phyloP scores from a whole-genome alignment of 139 green algal genomes.

The Eudorina sp. region DNA sequence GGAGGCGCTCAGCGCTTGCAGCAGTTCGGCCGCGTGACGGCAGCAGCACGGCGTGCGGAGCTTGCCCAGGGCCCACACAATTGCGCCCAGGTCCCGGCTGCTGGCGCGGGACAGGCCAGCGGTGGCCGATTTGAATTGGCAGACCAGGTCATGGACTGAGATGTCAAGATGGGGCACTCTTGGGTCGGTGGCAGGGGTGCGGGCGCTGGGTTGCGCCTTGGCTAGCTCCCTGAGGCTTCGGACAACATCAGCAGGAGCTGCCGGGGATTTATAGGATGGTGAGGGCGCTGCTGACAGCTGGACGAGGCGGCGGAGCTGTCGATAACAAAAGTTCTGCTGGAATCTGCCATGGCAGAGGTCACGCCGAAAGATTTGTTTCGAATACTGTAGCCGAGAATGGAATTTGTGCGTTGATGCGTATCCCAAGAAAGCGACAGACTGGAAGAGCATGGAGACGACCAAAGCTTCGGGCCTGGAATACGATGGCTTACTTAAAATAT shows the following conservation, averaged over 20 bases:
- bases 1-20: neutral
- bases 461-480: no score
- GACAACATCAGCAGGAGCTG: neutral
- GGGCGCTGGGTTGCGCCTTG: neutral
- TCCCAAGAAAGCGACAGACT: no score
- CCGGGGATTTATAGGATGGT: neutral
- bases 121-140: neutral
- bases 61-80: constrained; percentile 13
- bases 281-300: neutral
- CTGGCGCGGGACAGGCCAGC: neutral
- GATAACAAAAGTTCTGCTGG: neutral
- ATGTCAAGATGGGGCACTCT: neutral
- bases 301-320: neutral
- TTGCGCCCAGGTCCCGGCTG: neutral
- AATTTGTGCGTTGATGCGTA: neutral
- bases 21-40: neutral
- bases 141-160: neutral
- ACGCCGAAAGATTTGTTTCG: no score
- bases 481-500: no score
- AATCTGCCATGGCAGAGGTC: no score
- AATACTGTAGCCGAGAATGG: neutral
- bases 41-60: constrained; percentile 7
- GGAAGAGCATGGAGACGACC: no score
- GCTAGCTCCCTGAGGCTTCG: neutral
- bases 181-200: no score